Conservation (phyloP, 202 grass and related monocot genomes). For the Sporobolus alterniflorus region DNA sequence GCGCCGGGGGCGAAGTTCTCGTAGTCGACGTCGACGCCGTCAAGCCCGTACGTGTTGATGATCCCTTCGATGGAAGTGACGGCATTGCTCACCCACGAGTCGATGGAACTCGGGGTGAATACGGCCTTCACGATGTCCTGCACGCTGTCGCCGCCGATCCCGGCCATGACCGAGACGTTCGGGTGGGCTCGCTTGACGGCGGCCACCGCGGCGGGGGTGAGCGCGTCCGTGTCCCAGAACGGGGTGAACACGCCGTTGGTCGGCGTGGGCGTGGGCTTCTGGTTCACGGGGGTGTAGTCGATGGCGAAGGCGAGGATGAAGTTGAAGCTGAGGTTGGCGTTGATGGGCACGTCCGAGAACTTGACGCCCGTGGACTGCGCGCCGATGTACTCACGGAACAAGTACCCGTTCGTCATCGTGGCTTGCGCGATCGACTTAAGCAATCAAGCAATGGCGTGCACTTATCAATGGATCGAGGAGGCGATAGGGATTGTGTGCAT, state of each 20-base stretch:
- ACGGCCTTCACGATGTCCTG: background rate
- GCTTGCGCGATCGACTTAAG: too few species aligned
- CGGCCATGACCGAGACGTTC: conserved; percentile 52
- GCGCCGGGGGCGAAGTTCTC: conserved; percentile 38
- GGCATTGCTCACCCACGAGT: conserved; percentile 67
- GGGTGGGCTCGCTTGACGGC: conserved; percentile 42
- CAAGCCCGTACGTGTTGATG: conserved; percentile 41
- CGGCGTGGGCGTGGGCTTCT: conserved; percentile 2
- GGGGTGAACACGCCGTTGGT: conserved; percentile 50
- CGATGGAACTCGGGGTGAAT: conserved; percentile 37
- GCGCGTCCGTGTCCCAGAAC: conserved; percentile 56
- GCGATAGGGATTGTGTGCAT: too few species aligned
- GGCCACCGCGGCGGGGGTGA: conserved; percentile 39
- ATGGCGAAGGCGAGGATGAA: conserved; percentile 57
- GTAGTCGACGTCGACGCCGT: conserved; percentile 51
- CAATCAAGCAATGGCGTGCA: too few species aligned
- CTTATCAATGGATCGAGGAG: too few species aligned
- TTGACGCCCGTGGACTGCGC: conserved; percentile 41
- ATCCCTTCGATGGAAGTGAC: conserved; percentile 30
- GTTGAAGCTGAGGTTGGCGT: conserved; percentile 28
- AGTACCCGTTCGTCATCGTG: conserved; percentile 50
- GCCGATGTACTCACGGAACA: conserved; percentile 63
- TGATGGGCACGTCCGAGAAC: conserved; percentile 60
- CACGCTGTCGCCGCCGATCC: conserved; percentile 54
- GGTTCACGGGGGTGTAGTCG: conserved; percentile 30